Evolutionary conservation across 495 filamentous ascomycete genomes (phyloP).

Genomic region (Lichina pygmaea): DNA sequence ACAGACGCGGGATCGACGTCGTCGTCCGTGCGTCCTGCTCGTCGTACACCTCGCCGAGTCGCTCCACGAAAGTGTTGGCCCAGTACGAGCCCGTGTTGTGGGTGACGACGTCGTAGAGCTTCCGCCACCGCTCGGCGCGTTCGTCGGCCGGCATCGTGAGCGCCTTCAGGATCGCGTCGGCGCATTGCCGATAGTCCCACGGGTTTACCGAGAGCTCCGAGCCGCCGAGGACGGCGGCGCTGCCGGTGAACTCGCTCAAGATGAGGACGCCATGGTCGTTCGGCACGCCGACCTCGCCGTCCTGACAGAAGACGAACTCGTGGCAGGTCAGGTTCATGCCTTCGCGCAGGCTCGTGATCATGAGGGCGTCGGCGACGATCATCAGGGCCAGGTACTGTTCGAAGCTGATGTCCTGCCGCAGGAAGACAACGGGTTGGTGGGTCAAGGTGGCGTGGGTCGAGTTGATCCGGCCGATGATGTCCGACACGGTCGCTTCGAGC

Average conservation of each 20-base stretch:
- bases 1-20: conserved; percentile 60
- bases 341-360: conserved; percentile 80
- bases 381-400: conserved; percentile 72
- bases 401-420: conserved; percentile 81
- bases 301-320: conserved; percentile 81
- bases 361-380: conserved; percentile 64
- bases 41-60: conserved; percentile 43
- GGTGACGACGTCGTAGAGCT: conserved; percentile 45
- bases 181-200: conserved; percentile 73
- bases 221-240: conserved; percentile 54
- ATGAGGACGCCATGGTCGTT: conserved; percentile 73
- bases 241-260: conserved; percentile 80
- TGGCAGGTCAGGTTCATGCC: conserved; percentile 89
- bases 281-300: conserved; percentile 30
- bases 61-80: conserved; percentile 43
- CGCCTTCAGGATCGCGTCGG: conserved; percentile 54
- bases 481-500: conserved; percentile 61
- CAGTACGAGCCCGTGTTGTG: conserved; percentile 61
- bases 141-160: conserved; percentile 49
- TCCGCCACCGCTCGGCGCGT: conserved; percentile 44
- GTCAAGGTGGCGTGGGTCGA: conserved; percentile 64
- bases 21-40: conserved; percentile 63
- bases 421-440: conserved; percentile 76
- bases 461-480: conserved; percentile 83
- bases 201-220: conserved; percentile 67